Evolutionary conservation across 164 flowering plant species (phyloP).

Genomic region (Malania oleifera): DNA sequence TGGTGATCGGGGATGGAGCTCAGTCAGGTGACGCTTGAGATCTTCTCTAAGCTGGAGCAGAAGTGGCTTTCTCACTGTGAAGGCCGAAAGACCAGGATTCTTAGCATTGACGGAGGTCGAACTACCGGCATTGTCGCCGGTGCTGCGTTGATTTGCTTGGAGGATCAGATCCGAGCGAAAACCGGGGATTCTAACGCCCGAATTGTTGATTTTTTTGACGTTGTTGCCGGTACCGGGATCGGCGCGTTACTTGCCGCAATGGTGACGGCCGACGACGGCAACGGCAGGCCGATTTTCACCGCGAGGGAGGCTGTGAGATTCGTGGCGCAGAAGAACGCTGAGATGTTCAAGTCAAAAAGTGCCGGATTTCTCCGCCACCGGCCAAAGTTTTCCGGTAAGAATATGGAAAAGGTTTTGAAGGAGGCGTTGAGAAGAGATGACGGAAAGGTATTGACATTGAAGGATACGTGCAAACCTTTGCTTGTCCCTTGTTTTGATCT

Average conservation of each 20-base stretch:
- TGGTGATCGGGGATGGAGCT: slow-evolving; percentile 43
- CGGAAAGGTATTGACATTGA: slow-evolving; percentile 45
- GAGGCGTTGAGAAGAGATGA: slow-evolving; percentile 36
- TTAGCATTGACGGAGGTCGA: slow-evolving; percentile 71
- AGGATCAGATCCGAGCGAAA: slow-evolving; percentile 56
- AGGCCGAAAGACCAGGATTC: slow-evolving; percentile 38
- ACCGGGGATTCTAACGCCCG: slow-evolving; percentile 46
- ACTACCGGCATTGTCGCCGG: slow-evolving; percentile 48
- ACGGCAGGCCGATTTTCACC: slow-evolving; percentile 49
- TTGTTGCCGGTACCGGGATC: slow-evolving; percentile 59
- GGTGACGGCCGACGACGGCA: slow-evolving; percentile 45
- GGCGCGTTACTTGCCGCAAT: slow-evolving; percentile 62
- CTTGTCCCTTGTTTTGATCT: slow-evolving; percentile 67
- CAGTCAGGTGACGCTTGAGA: slow-evolving; percentile 51
- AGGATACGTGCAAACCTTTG: slow-evolving; percentile 70
- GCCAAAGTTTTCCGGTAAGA: slow-evolving; percentile 34
- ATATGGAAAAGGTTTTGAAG: slow-evolving; percentile 48
- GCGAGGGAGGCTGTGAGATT: slow-evolving; percentile 41
- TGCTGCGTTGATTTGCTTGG: slow-evolving; percentile 44
- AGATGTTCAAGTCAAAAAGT: slow-evolving; percentile 28
- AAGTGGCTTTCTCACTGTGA: slow-evolving; percentile 63
- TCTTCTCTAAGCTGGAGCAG: slow-evolving; percentile 62
- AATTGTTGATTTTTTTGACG: slow-evolving; percentile 59
- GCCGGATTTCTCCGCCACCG: slow-evolving; percentile 34
- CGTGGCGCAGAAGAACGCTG: slow-evolving; percentile 19